Conservation (phyloP, 1,139 yeast species). For the Sugiyamaella grinbergsii region DNA sequence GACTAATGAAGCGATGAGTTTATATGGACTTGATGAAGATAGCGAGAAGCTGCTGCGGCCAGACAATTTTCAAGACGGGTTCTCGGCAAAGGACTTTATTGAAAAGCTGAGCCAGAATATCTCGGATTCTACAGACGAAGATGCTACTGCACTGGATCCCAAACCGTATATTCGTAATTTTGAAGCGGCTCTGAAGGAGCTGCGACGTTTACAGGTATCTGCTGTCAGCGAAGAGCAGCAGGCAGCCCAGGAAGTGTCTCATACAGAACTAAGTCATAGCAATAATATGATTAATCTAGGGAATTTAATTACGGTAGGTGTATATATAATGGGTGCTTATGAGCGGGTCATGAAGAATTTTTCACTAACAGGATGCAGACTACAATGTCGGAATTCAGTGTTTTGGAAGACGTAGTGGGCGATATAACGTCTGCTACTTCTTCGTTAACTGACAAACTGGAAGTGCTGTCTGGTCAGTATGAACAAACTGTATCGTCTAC, state of each 20-base stretch:
- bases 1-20: slow-evolving; percentile 18
- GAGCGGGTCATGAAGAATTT: no score
- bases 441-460: slow-evolving; percentile 73
- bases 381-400: slow-evolving; percentile 52
- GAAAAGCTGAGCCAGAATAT: slow-evolving; percentile 80
- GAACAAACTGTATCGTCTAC: slow-evolving; percentile 75
- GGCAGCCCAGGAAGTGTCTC: slow-evolving; percentile 58
- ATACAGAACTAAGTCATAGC: slow-evolving; percentile 68
- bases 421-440: slow-evolving; percentile 58
- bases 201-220: slow-evolving; percentile 59
- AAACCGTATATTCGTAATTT: slow-evolving; percentile 93
- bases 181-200: slow-evolving; percentile 77
- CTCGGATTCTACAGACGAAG: slow-evolving; percentile 34
- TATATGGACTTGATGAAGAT: slow-evolving; percentile 68
- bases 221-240: slow-evolving; percentile 53
- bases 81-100: slow-evolving; percentile 77
- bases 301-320: slow-evolving; percentile 31
- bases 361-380: background rate
- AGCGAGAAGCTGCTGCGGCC: slow-evolving; percentile 66
- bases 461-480: slow-evolving; percentile 72
- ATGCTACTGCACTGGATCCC: slow-evolving; percentile 58
- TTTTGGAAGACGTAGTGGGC: slow-evolving; percentile 58
- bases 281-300: slow-evolving; percentile 63
- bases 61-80: slow-evolving; percentile 72
- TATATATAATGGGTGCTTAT: no score